phyloP scores from a whole-genome alignment of 805 yeast species.

The Tanozyma kutaoensis region DNA sequence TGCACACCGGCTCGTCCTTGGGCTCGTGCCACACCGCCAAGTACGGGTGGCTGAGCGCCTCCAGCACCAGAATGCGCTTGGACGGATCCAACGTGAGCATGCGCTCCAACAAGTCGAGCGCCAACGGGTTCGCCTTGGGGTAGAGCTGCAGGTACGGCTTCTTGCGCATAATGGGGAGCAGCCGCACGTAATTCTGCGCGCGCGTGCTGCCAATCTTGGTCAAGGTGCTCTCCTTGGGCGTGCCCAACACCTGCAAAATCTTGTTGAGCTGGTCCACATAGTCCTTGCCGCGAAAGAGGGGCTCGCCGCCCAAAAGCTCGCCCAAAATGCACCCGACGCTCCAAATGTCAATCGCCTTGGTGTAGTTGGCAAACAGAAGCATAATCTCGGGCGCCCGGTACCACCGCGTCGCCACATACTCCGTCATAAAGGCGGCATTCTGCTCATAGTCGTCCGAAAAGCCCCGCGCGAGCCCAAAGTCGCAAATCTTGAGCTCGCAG shows the following conservation, averaged over 20 bases:
- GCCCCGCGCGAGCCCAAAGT: conserved; percentile 92
- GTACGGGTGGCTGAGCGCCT: conserved; percentile 85
- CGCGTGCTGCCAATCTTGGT: conserved; percentile 58
- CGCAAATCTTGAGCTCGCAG: conserved; percentile 93
- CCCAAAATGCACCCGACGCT: conserved; percentile 96
- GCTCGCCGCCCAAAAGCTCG: conserved; percentile 81
- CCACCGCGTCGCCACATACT: conserved; percentile 98
- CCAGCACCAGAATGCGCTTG: conserved; percentile 73
- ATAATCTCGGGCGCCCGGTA: conserved; percentile 97
- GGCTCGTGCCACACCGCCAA: conserved; percentile 62
- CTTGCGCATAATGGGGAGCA: conserved; percentile 71
- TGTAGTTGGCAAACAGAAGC: conserved; percentile 85
- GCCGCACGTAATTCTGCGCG: conserved; percentile 85
- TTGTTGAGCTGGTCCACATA: conserved; percentile 91
- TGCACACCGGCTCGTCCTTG: conserved; percentile 75
- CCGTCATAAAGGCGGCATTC: conserved; percentile 90
- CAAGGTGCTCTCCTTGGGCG: conserved; percentile 51
- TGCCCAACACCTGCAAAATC: conserved; percentile 79
- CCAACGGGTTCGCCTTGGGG: conserved; percentile 80
- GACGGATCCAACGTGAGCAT: conserved; percentile 84
- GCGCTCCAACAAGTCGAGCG: conserved; percentile 53
- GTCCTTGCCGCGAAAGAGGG: conserved; percentile 90
- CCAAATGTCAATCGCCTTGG: conserved; percentile 97
- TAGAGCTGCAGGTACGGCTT: conserved; percentile 59
- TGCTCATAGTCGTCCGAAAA: conserved; percentile 70